phyloP scores from a whole-genome alignment of 495 filamentous ascomycete species.

The Penicillium diatomitis region DNA sequence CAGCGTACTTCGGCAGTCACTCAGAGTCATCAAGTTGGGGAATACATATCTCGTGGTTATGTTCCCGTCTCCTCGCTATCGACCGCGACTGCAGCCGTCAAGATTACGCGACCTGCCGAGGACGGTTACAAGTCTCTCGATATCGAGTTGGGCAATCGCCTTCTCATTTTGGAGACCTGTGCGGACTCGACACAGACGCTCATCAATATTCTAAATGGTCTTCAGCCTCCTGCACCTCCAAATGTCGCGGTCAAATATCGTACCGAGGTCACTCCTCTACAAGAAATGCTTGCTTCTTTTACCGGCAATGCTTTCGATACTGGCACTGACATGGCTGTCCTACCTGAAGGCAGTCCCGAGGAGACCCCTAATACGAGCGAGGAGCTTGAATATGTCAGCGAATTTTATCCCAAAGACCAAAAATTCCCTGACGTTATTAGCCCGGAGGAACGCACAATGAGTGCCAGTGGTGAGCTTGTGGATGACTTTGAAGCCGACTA shows the following conservation, averaged over 20 bases:
- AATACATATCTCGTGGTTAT: slow-evolving; percentile 63
- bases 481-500: slow-evolving; percentile 54
- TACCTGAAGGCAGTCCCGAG: slow-evolving; percentile 8
- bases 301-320: slow-evolving; percentile 69
- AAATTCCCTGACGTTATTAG: slow-evolving; percentile 27
- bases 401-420: slow-evolving; percentile 44
- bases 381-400: slow-evolving; percentile 52
- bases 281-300: slow-evolving; percentile 85
- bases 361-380: slow-evolving; percentile 35
- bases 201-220: slow-evolving; percentile 65
- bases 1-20: slow-evolving; percentile 38
- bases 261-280: slow-evolving; percentile 73
- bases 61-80: slow-evolving; percentile 81
- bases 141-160: slow-evolving; percentile 71
- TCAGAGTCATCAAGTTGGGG: slow-evolving; percentile 51
- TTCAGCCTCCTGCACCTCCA: slow-evolving; percentile 74
- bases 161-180: slow-evolving; percentile 87
- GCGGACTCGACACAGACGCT: slow-evolving; percentile 96
- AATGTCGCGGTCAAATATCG: slow-evolving; percentile 75
- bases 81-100: slow-evolving; percentile 57
- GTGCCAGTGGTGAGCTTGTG: slow-evolving; percentile 46
- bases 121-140: slow-evolving; percentile 59
- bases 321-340: slow-evolving; percentile 10
- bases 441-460: slow-evolving; percentile 18
- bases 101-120: slow-evolving; percentile 40